A percentile compares a stretch with the other conserved stretches of the same genome.
These are phyloP conservation scores for Linnemannia zychae DNA, from an alignment of 192 early-diverging fungal species.

Conservation along the genomic window DNA sequence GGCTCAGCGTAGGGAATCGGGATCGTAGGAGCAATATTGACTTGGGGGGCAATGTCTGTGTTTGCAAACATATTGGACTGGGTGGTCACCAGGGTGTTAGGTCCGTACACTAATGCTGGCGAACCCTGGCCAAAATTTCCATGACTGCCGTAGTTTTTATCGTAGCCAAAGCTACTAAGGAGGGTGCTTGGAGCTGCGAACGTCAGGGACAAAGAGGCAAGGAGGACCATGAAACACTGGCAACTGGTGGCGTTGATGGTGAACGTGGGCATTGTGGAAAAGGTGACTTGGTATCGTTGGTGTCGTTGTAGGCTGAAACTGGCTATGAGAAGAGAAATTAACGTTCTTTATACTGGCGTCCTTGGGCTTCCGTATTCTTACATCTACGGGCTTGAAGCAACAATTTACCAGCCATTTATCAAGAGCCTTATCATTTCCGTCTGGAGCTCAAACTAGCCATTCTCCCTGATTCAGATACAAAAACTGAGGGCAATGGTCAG, in stretches of 20 bases:
- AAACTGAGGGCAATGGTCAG: not conserved
- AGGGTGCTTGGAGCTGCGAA: not conserved
- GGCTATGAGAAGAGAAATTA: not conserved
- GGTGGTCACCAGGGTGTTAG: constrained; percentile 5
- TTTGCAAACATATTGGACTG: constrained; percentile 37
- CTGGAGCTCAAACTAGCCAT: too few relatives aligned
- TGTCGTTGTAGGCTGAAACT: not conserved
- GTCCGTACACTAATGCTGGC: not conserved
- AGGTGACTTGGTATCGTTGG: not conserved
- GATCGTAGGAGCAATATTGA: constrained; percentile 38
- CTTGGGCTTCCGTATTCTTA: too few relatives aligned
- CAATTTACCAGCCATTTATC: too few relatives aligned
- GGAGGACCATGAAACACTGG: not conserved
- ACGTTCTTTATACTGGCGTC: too few relatives aligned
- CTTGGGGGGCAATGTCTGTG: constrained; percentile 43
- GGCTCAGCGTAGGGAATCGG: constrained; percentile 36
- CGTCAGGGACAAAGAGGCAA: not conserved
- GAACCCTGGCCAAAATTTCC: not conserved
- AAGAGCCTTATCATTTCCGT: too few relatives aligned
- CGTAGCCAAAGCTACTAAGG: not conserved
- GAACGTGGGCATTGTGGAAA: not conserved
- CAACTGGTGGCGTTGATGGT: not conserved
- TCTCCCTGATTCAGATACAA: not conserved
- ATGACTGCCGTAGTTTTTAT: too few relatives aligned
- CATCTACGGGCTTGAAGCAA: too few relatives aligned